A percentile compares a stretch with the other conserved stretches of the same genome.
Evolutionary conservation across 306 rosid genomes (phyloP).

Genomic region (Dicorynia guianensis): DNA sequence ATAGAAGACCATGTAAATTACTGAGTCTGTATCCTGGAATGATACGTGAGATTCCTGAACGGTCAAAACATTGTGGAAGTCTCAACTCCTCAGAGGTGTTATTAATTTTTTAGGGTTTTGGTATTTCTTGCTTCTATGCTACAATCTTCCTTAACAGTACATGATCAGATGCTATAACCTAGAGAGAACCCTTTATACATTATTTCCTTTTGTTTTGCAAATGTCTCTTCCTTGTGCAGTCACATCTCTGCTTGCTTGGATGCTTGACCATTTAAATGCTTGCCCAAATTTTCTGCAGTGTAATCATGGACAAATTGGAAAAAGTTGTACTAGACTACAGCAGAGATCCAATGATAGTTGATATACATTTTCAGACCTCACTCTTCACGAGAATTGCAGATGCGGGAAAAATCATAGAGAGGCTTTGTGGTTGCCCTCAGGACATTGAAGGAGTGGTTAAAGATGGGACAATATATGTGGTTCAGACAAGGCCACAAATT

Average conservation of each 20-base stretch:
- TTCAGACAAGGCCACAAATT: slow-evolving; percentile 47
- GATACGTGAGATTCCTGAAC: not conserved
- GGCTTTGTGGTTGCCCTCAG: slow-evolving; percentile 47
- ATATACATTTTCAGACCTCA: slow-evolving; percentile 35
- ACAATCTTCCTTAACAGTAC: not conserved
- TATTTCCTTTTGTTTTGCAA: not conserved
- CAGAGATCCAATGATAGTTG: slow-evolving; percentile 40
- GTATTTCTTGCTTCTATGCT: slow-evolving; percentile 11
- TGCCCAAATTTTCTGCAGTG: slow-evolving; percentile 35
- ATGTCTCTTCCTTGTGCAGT: not conserved
- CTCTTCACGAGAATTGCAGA: slow-evolving; percentile 48
- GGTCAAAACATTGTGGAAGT: not conserved
- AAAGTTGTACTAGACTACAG: slow-evolving; percentile 47
- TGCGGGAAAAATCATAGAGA: slow-evolving; percentile 43
- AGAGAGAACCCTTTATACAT: not conserved
- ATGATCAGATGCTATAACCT: not conserved
- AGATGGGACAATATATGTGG: slow-evolving; percentile 45
- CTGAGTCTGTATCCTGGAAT: not conserved
- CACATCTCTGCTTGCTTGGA: not conserved
- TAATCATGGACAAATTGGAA: slow-evolving; percentile 47
- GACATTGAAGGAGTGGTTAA: slow-evolving; percentile 57
- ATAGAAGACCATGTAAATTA: not conserved
- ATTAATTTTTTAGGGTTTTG: not conserved
- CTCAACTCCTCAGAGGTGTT: not conserved
- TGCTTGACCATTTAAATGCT: not conserved